phyloP scores from a whole-genome alignment of 2,329 filamentous ascomycete genomes.

The Pyrenophora seminiperda region DNA sequence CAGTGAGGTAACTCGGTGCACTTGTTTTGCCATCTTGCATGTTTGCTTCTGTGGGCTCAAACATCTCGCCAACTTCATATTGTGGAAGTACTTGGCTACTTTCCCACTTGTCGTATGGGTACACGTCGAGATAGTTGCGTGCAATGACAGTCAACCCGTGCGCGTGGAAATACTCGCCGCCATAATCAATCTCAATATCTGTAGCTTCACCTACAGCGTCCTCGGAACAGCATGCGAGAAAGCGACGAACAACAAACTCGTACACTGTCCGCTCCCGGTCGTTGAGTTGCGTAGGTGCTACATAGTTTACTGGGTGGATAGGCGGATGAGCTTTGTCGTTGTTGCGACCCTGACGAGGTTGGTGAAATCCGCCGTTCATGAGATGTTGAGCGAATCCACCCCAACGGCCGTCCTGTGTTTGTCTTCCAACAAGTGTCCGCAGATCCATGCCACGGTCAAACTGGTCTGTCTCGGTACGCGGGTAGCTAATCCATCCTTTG shows the following conservation, averaged over 20 bases:
- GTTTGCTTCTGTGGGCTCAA: conserved; percentile 85
- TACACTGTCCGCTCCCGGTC: conserved; percentile 78
- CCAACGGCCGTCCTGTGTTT: conserved; percentile 77
- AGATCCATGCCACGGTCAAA: conserved; percentile 92
- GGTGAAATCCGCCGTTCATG: conserved; percentile 75
- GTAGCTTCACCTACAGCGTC: conserved; percentile 88
- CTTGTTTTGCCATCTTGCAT: conserved; percentile 91
- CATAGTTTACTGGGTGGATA: conserved; percentile 93
- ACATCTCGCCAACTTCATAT: conserved; percentile 78
- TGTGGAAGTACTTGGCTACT: conserved; percentile 80
- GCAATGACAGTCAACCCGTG: conserved; percentile 84
- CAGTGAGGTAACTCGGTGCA: conserved; percentile 84
- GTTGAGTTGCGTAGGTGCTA: conserved; percentile 63
- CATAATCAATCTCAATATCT: conserved; percentile 83
- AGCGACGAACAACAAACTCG: conserved; percentile 89
- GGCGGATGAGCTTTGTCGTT: conserved; percentile 98
- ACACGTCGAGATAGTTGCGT: conserved; percentile 93
- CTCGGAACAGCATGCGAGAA: conserved; percentile 93
- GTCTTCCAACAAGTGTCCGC: conserved; percentile 78
- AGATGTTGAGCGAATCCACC: conserved; percentile 78
- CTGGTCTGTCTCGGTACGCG: conserved; percentile 93
- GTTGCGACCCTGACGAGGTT: conserved; percentile 80
- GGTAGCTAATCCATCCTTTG: conserved; percentile 96
- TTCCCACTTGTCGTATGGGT: conserved; percentile 95
- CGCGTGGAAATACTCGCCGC: conserved; percentile 79